Base-by-base conservation (phyloP, 2,329 filamentous ascomycete species). In the Cordyceps militaris region DNA sequence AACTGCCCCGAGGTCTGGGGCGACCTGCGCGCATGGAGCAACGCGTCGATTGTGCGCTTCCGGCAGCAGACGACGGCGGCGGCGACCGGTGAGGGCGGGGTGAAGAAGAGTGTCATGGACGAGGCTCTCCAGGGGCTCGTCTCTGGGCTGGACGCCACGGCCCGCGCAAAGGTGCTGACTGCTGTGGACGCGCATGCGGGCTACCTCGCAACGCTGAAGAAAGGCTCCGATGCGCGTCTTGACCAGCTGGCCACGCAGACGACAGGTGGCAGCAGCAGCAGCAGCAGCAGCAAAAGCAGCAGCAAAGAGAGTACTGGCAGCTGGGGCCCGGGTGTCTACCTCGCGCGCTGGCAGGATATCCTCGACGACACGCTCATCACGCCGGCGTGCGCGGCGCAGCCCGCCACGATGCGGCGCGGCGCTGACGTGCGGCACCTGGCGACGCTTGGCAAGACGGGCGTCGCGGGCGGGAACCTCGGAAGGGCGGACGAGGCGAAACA, bases 341-440 rank as follows among this genome's bases (percentile, higher is more conserved):
- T 91, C 24, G 78, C 82, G 1, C 79, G 84, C 51, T 92, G 89
- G 88, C 86, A 91, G 67, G 75, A 80, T 1, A 74, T 91, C 7
- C 74, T 92, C 3, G 85, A 91, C 66, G 74, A 78, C n/a, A 89
- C 88, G 0, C 69, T 78, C 47, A 84, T 92, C 60, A 88, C 86
- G 1, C 87, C 89, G 0, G 77, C 73, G 0, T 75, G 72, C 1
- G 75, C 0, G 66, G 71, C 1, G 85, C 86, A 0, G 28, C 43
- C 49, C 24, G 30, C 49, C 7, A 73, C 75, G 1, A 69, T 86
- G 0, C 76, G 87, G 0, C 67, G 62, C 8, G 83, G 82, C 14
- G 76, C 71, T 34, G 80, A 83, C 19, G 78, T 83, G 28, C 79
- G 74, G 66, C 69, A 71, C 42, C 61, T 66, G 24, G 68, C 71